Evolutionary conservation across 345 rosid species (phyloP).

Genomic region (Conringia planisiliqua): DNA sequence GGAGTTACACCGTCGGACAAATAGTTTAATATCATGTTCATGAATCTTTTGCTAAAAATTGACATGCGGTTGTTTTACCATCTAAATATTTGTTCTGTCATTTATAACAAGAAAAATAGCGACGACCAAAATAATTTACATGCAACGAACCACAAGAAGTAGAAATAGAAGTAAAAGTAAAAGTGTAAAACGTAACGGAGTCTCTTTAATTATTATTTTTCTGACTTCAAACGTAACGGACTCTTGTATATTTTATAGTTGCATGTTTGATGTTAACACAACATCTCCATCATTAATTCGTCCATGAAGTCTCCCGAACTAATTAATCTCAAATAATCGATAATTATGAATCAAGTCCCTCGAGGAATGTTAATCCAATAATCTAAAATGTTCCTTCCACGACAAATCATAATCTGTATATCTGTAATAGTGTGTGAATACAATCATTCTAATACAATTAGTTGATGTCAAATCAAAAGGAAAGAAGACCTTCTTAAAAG

Average conservation of each 20-base stretch:
- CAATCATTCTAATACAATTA: not conserved
- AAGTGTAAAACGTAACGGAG: not conserved
- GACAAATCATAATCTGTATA: not conserved
- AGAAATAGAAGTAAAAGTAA: not conserved
- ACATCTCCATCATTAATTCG: conserved; percentile 4
- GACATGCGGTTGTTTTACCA: not conserved
- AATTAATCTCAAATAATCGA: not conserved
- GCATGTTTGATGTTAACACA: conserved; percentile 20
- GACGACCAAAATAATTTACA: not conserved
- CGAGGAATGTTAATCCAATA: not conserved
- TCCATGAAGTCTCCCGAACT: not conserved
- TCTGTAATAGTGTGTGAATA: not conserved
- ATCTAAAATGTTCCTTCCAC: not conserved
- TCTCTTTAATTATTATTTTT: not conserved
- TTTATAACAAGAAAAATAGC: conserved; percentile 4
- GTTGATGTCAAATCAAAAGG: not conserved
- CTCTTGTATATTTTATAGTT: conserved; percentile 14
- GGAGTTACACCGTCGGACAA: not conserved
- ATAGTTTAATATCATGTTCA: not conserved
- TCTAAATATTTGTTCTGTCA: not conserved
- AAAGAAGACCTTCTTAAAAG: not conserved
- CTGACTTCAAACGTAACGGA: not conserved
- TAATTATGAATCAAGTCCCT: not conserved
- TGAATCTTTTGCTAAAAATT: conserved; percentile 5
- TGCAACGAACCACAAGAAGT: not conserved